Conservation (phyloP, 2,329 filamentous ascomycete genomes). For the Xylaria hypoxylon region DNA sequence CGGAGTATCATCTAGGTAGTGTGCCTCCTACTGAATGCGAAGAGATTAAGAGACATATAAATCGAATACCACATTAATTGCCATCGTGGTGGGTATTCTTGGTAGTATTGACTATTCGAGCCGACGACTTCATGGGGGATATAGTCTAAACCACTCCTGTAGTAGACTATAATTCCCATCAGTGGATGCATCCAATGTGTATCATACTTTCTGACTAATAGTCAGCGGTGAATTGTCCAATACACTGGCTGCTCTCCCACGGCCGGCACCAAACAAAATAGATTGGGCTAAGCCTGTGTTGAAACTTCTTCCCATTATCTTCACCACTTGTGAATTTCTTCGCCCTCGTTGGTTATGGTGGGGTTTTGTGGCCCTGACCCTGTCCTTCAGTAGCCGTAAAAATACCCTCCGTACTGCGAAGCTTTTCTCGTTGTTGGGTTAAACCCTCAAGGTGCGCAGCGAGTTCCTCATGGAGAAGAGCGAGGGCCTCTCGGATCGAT, state of each 20-base stretch:
- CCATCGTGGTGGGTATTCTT: neutral
- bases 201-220: neutral
- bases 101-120: neutral
- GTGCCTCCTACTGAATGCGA: neutral
- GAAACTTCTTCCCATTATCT: neutral
- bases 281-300: neutral
- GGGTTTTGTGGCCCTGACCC: neutral
- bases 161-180: neutral
- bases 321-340: neutral
- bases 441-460: neutral
- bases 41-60: neutral
- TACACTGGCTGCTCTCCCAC: neutral
- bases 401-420: neutral
- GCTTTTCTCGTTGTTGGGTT: neutral
- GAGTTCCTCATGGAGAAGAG: neutral
- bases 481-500: neutral
- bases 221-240: neutral
- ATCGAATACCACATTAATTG: neutral
- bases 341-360: neutral
- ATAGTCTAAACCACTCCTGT: neutral
- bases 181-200: neutral
- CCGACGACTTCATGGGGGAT: neutral
- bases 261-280: neutral
- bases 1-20: neutral
- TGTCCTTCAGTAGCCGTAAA: neutral